Conservation (phyloP, 257 asterid genomes). For the Henckelia pumila region DNA sequence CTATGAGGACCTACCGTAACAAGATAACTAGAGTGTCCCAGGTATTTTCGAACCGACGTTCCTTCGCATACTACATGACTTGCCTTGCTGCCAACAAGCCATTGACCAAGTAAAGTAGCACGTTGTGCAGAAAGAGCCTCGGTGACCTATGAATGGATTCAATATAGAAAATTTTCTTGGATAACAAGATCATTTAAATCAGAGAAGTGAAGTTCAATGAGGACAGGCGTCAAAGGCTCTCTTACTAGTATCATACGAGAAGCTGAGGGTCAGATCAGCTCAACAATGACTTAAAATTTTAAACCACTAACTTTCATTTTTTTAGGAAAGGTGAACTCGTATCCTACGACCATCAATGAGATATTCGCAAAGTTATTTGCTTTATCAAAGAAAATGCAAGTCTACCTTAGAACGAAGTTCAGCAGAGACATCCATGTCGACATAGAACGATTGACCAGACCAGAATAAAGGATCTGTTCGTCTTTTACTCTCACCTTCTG, state of each 20-base stretch:
- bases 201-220: constrained; percentile 5
- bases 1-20: constrained; percentile 61
- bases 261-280: constrained; percentile 6
- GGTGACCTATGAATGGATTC: constrained; percentile 47
- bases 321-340: background rate
- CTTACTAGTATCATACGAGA: background rate
- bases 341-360: constrained; percentile 6
- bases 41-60: constrained; percentile 62
- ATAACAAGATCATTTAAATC: constrained; percentile 15
- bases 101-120: constrained; percentile 55
- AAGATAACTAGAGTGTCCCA: constrained; percentile 74
- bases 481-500: constrained; percentile 50
- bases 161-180: constrained; percentile 16
- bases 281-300: background rate
- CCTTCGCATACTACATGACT: constrained; percentile 92
- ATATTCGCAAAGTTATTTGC: background rate
- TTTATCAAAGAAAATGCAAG: constrained; percentile 19
- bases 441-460: constrained; percentile 57
- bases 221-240: background rate
- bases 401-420: constrained; percentile 79
- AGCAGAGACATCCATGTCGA: constrained; percentile 63
- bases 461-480: constrained; percentile 48
- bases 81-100: constrained; percentile 84
- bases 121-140: constrained; percentile 72
- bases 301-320: background rate